Evolutionary conservation across 192 early-diverging fungal genomes (phyloP).

Genomic region (Linnemannia hyalina): DNA sequence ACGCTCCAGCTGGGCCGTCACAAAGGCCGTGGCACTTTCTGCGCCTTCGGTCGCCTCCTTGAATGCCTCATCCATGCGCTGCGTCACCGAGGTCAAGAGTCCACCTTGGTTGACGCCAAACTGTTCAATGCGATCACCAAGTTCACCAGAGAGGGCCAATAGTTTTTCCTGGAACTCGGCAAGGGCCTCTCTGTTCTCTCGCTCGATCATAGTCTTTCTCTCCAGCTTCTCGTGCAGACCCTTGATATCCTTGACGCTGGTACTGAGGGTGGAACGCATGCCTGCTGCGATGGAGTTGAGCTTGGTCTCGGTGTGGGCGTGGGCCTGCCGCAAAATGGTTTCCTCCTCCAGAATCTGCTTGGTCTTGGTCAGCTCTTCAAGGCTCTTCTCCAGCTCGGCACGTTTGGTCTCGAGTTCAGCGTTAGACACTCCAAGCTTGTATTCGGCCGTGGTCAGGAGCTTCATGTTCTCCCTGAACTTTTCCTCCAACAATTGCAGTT

Average conservation of each 20-base stretch:
- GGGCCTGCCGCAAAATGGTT: constrained; percentile 59
- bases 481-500: constrained; percentile 52
- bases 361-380: constrained; percentile 33
- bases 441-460: constrained; percentile 41
- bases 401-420: constrained; percentile 50
- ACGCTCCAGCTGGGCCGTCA: constrained; percentile 13
- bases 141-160: constrained; percentile 13
- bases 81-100: constrained; percentile 7
- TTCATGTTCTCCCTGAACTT: constrained; percentile 53
- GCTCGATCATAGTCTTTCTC: constrained; percentile 22
- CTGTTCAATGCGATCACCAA: constrained; percentile 17
- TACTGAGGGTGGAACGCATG: constrained; percentile 48
- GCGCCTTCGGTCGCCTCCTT: constrained; percentile 10
- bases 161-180: constrained; percentile 40
- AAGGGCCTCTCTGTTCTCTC: constrained; percentile 32
- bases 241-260: constrained; percentile 43
- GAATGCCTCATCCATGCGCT: constrained; percentile 23
- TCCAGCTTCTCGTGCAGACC: constrained; percentile 51
- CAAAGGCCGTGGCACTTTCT: constrained; percentile 4
- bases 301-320: constrained; percentile 60
- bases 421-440: constrained; percentile 42
- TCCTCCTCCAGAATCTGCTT: constrained; percentile 47
- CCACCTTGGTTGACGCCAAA: constrained; percentile 24
- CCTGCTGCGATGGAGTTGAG: constrained; percentile 55
- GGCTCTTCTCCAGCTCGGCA: constrained; percentile 30